Evolutionary conservation across 2,329 filamentous ascomycete genomes (phyloP), one percentile per base, ranked within the genome.

Genomic region (Fusarium fracticaudum): DNA sequence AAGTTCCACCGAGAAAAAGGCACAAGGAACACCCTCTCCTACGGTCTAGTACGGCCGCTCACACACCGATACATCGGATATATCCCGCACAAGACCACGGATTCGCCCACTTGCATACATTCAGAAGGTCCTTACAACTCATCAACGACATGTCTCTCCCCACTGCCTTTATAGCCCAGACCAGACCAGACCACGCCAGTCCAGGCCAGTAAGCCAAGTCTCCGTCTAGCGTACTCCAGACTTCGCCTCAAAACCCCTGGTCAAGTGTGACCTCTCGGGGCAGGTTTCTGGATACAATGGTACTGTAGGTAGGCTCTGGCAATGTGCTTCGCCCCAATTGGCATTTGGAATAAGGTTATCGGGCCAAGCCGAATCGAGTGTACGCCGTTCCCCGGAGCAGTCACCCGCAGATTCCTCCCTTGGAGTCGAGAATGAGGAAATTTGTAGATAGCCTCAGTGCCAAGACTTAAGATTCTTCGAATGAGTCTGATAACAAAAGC

Each of bases 311-410:
- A 33, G 33, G 26, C 26, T 26, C 47, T 43, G 44, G 40, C 37
- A 38, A 60, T 54, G 53, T 60, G 33, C 70, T 74, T 69, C 68
- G 73, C 71, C 67, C 58, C 53, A 69, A 60, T 71, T 60, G 60
- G 59, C 63, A 72, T 67, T 35, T 65, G 70, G 59, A 73, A 67
- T 76, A 77, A 76, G 66, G 75, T 76, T 76, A 59, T 67, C 33
- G 70, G 54, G 51, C 64, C 71, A 72, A 74, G 38, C 72, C 72
- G 33, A 70, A 76, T 67, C 11, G 55, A 74, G 74, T 44, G 41
- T 55, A 64, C 63, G 59, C 58, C 45, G 55, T 35, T 59, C 37
- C 29, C 38, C 29, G 43, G 61, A 64, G n/a, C 45, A 60, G 50
- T 54, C 48, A 53, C 50, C 60, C 59, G 29, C n/a, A 50, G 59